Evolutionary conservation across 345 rosid species (phyloP).

Genomic region (Odontarrhena argentea): DNA sequence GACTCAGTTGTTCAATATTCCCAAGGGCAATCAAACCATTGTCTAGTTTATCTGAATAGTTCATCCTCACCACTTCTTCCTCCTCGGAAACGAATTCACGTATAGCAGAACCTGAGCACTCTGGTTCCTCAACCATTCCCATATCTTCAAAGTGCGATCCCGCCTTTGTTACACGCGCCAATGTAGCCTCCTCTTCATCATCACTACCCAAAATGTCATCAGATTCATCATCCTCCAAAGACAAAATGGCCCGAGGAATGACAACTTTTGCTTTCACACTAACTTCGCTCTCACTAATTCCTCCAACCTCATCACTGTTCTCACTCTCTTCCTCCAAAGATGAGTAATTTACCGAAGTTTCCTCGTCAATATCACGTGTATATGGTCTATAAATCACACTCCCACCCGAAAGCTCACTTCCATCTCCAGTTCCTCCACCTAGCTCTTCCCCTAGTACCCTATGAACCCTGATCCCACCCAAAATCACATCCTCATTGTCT

Average conservation of each 20-base stretch:
- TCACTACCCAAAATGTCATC: slow-evolving; percentile 46
- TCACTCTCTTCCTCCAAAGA: slow-evolving; percentile 42
- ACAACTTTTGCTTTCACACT: slow-evolving; percentile 35
- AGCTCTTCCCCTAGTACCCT: slow-evolving; percentile 42
- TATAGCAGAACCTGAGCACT: slow-evolving; percentile 25
- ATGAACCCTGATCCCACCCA: slow-evolving; percentile 32
- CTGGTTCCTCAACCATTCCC: slow-evolving; percentile 28
- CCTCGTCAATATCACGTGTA: slow-evolving; percentile 29
- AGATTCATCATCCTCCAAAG: slow-evolving; percentile 61
- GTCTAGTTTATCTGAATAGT: slow-evolving; percentile 6
- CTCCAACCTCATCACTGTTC: slow-evolving; percentile 33
- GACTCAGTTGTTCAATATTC: background rate
- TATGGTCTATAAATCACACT: slow-evolving; percentile 37
- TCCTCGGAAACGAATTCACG: slow-evolving; percentile 20
- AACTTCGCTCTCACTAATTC: slow-evolving; percentile 31
- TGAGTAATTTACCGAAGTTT: slow-evolving; percentile 36
- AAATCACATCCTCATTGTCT: slow-evolving; percentile 42
- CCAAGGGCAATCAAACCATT: slow-evolving; percentile 31
- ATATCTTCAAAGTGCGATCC: slow-evolving; percentile 14
- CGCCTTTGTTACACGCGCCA: slow-evolving; percentile 40
- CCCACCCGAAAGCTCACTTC: slow-evolving; percentile 34
- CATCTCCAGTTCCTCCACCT: slow-evolving; percentile 42
- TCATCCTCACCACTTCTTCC: slow-evolving; percentile 22
- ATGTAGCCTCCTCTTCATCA: slow-evolving; percentile 30
- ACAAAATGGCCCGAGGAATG: slow-evolving; percentile 65